A percentile compares a stretch with the other conserved stretches of the same genome.
These are phyloP conservation scores for Limnanthes douglasii DNA, from an alignment of 345 rosid genomes.

Conservation along the genomic window DNA sequence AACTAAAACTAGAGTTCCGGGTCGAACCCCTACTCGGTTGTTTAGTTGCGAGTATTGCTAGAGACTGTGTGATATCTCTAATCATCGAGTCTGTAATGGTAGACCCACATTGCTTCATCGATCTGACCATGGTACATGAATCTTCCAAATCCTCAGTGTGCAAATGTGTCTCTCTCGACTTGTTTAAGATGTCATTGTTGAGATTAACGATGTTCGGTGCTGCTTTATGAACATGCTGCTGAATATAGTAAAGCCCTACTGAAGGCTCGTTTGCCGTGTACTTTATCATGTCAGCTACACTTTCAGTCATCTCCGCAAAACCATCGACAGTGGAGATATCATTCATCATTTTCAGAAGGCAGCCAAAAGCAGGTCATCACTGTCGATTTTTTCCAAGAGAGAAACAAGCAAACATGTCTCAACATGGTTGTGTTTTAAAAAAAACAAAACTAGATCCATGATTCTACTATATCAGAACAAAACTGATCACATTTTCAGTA, in stretches of 20 bases:
- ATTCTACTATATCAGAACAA: no score
- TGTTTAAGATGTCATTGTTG: slow-evolving; percentile 31
- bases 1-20: slow-evolving; percentile 24
- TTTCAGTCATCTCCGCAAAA: slow-evolving; percentile 79
- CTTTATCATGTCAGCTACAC: slow-evolving; percentile 85
- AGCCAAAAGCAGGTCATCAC: no score
- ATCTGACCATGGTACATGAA: slow-evolving; percentile 45
- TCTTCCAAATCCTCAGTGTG: slow-evolving; percentile 79
- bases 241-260: slow-evolving; percentile 79
- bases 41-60: slow-evolving; percentile 44
- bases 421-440: no score
- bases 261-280: slow-evolving; percentile 88
- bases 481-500: no score
- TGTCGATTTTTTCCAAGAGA: no score
- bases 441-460: no score
- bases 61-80: slow-evolving; percentile 49
- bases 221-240: slow-evolving; percentile 68
- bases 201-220: slow-evolving; percentile 53
- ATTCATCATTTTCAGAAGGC: slow-evolving; percentile 54
- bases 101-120: slow-evolving; percentile 76
- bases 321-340: slow-evolving; percentile 89
- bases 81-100: slow-evolving; percentile 76
- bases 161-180: slow-evolving; percentile 42
- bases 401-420: no score
- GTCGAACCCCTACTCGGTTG: slow-evolving; percentile 57